Percentiles rank a stretch among this genome's conserved stretches.
phyloP scores from a whole-genome alignment of 352 stramenopile species.

The Salisapilia sapeloensis region DNA sequence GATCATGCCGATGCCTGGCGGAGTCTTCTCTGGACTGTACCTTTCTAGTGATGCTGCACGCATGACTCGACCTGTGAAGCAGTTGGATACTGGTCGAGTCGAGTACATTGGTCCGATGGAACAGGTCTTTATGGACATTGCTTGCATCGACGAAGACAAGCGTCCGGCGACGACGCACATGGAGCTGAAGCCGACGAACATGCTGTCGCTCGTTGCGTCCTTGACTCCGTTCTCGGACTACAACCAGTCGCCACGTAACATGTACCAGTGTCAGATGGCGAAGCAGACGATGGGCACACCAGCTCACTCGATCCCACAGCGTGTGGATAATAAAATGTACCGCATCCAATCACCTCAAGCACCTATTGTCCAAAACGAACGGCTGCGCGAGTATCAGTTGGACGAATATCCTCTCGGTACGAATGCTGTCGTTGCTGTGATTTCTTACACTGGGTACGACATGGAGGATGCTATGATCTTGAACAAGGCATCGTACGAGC shows the following conservation, averaged over 20 bases:
- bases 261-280: conserved; percentile 99
- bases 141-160: conserved; percentile 91
- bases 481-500: conserved; percentile 98
- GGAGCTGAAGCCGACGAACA: conserved; percentile 98
- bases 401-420: conserved; percentile 98
- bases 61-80: conserved; percentile 87
- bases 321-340: conserved; percentile 99
- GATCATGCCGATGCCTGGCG: conserved; percentile 65
- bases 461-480: conserved; percentile 99
- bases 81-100: conserved; percentile 81
- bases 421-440: conserved; percentile 99
- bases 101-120: conserved; percentile 98
- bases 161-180: conserved; percentile 95
- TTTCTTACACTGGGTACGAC: conserved; percentile 97
- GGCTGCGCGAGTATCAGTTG: conserved; percentile 93
- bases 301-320: conserved; percentile 91
- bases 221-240: conserved; percentile 99
- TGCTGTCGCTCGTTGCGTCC: conserved; percentile 97
- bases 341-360: conserved; percentile 96
- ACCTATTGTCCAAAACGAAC: conserved; percentile 95
- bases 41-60: conserved; percentile 93
- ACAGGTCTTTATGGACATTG: conserved; percentile 96
- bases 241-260: conserved; percentile 99
- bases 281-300: conserved; percentile 99
- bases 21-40: conserved; percentile 95